phyloP scores from a whole-genome alignment of 2,329 filamentous ascomycete genomes.

The Fusarium kyushuense region DNA sequence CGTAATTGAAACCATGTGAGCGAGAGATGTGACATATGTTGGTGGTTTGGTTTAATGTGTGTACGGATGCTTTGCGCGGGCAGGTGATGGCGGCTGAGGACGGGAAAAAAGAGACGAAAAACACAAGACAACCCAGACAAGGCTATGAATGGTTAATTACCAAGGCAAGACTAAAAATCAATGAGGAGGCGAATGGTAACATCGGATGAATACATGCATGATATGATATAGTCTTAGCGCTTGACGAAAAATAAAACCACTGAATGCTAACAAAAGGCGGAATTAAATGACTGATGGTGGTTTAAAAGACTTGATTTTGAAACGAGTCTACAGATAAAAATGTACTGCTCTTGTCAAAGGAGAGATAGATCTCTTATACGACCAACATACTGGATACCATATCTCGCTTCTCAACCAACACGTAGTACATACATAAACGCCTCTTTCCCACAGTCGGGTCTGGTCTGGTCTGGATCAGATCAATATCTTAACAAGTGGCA shows the following conservation, averaged over 20 bases:
- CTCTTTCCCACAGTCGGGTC: slow-evolving; percentile 30
- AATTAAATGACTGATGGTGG: neutral
- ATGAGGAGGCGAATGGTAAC: slow-evolving; percentile 35
- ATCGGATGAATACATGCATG: slow-evolving; percentile 39
- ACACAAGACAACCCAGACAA: slow-evolving; percentile 2
- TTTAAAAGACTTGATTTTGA: slow-evolving; percentile 4
- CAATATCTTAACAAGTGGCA: slow-evolving; percentile 2
- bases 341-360: neutral
- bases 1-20: slow-evolving; percentile 35
- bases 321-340: neutral
- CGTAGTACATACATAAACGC: slow-evolving; percentile 9
- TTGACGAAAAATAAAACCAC: slow-evolving; percentile 18
- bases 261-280: neutral
- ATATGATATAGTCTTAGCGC: slow-evolving; percentile 19
- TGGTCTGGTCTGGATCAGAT: slow-evolving; percentile 7
- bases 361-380: slow-evolving; percentile 30
- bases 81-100: neutral
- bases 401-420: slow-evolving; percentile 33
- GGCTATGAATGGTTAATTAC: slow-evolving; percentile 28
- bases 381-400: slow-evolving; percentile 6
- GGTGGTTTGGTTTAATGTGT: slow-evolving; percentile 10
- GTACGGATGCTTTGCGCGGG: slow-evolving; percentile 14
- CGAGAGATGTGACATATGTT: neutral
- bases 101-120: neutral
- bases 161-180: slow-evolving; percentile 24